Conservation (phyloP, 106 monocot genomes). For the Dendrobium catenatum region DNA sequence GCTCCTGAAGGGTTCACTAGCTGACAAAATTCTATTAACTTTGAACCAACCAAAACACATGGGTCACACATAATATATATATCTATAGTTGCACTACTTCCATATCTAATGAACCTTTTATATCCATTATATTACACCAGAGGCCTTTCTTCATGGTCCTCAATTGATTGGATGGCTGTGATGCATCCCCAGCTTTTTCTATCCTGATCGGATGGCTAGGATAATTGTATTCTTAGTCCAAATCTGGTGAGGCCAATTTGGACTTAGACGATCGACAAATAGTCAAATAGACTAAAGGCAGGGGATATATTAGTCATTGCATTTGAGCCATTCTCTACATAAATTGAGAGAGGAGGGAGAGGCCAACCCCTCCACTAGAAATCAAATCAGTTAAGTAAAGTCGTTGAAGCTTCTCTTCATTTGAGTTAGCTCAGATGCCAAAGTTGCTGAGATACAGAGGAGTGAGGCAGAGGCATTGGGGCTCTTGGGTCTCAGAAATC, state of each 20-base stretch:
- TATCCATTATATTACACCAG: background rate
- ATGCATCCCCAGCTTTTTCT: background rate
- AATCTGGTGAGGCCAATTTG: background rate
- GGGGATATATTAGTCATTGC: conserved; percentile 2
- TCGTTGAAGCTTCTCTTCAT: background rate
- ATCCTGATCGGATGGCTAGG: background rate
- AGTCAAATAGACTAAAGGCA: background rate
- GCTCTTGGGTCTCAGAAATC: conserved; percentile 74
- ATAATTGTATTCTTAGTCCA: background rate
- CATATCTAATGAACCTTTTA: background rate
- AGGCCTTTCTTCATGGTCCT: too few relatives aligned
- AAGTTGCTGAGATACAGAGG: conserved; percentile 40
- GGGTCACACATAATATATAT: background rate
- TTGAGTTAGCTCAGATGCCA: background rate
- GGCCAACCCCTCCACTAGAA: background rate
- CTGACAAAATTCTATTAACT: too few relatives aligned
- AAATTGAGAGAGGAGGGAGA: background rate
- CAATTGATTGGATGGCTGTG: background rate
- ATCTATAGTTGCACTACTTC: background rate
- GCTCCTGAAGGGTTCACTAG: too few relatives aligned
- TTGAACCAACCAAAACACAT: background rate
- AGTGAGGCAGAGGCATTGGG: conserved; percentile 68
- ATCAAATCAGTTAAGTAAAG: too few relatives aligned
- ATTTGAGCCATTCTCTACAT: background rate
- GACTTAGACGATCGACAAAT: background rate